These are phyloP conservation scores for Hysterium pulicare DNA, from an alignment of 2,329 filamentous ascomycete genomes.

Conservation along the genomic window DNA sequence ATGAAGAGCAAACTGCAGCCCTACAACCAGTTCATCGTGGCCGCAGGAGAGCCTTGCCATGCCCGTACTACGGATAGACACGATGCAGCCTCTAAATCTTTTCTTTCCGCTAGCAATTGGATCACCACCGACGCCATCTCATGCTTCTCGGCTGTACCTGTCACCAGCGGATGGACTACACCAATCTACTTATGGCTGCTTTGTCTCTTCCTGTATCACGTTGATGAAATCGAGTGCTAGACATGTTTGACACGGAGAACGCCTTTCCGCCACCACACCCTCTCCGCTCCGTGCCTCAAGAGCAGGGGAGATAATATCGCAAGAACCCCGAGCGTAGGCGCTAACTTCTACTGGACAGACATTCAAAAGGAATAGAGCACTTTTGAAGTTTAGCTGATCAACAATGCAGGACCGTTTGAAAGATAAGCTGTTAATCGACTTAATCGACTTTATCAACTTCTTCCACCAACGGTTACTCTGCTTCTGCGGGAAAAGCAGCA, in stretches of 20 bases:
- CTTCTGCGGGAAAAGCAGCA: no score
- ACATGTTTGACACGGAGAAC: slow-evolving; percentile 18
- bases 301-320: no score
- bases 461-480: neutral
- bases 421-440: no score
- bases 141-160: slow-evolving; percentile 2
- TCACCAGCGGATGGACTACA: neutral
- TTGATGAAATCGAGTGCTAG: slow-evolving; percentile 3
- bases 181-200: neutral
- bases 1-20: slow-evolving; percentile 19
- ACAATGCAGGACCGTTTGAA: no score
- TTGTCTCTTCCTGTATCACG: neutral
- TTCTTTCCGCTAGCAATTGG: slow-evolving; percentile 2
- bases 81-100: slow-evolving; percentile 2
- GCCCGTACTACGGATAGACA: slow-evolving; percentile 4
- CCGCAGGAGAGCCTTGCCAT: neutral
- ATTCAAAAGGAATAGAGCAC: no score
- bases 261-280: slow-evolving; percentile 16
- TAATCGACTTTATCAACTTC: no score
- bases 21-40: slow-evolving; percentile 13
- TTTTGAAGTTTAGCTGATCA: no score
- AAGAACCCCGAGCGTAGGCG: no score
- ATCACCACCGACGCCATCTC: neutral
- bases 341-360: no score
- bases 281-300: no score